Base-by-base conservation (phyloP, 805 yeast genomes). In the Tetrapisispora pingtungensis region DNA sequence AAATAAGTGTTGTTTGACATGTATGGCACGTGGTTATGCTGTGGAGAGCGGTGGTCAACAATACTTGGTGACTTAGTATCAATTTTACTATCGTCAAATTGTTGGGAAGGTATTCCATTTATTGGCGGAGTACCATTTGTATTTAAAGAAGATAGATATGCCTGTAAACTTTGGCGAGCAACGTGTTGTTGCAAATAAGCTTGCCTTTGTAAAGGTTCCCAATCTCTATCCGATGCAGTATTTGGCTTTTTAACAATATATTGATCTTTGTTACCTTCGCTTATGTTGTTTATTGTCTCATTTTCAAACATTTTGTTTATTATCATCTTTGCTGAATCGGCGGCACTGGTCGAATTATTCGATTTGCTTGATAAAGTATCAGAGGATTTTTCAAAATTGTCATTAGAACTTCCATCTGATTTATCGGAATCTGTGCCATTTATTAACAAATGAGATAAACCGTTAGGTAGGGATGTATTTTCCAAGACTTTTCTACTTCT, bases 391-490 rank as follows among this genome's bases (percentile, higher is more conserved):
- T 35, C 44, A 14, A 24, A 18, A 15, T 26, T 34, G 10, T 35
- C 44, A n/a, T 41, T 33, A 19, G 36, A 17, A 41, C 19, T 19
- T 12, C 36, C 30, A 32, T 36, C 45, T 7, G 36, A 31, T 36
- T 36, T 42, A 36, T 42, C 41, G 1, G 41, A n/a, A 17, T 34
- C 36, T 27, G 68, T 66, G 6, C 40, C 39, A 13, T 57, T 72
- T 19, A 67, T 68, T 39, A 77, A 56, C 39, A 77, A 58, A 55
- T 76, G 77, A 19, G 74, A 66, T 46, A 77, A 56, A 12, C 78
- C 73, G 54, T 72, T 72, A 3, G 83, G 81, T 41, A 77, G 75
- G 1, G 76, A 68, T 17, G 66, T 65, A 49, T 74, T 66, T 28
- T 75, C 75, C 43, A 77, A 59, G 33, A 68, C 74, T 8, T 78